Evolutionary conservation across 176 grass and related monocot genomes (phyloP).

Genomic region (Oryza longistaminata): DNA sequence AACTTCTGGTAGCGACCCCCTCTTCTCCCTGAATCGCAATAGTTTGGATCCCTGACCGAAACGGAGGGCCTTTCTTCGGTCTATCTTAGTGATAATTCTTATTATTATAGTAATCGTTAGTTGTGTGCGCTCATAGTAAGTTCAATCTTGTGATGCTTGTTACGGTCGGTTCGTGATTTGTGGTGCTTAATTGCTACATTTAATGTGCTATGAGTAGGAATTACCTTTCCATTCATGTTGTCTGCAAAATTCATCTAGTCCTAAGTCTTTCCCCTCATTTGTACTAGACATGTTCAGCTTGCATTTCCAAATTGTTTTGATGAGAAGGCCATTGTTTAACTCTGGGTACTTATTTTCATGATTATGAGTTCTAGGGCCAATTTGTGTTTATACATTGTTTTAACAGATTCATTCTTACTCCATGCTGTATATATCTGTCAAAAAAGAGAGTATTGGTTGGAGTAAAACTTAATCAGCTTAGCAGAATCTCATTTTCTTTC

Average conservation of each 20-base stretch:
- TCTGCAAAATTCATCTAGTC: neutral
- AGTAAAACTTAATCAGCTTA: neutral
- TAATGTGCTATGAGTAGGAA: neutral
- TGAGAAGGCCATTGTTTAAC: neutral
- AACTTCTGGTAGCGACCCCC: constrained; percentile 5
- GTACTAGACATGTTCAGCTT: neutral
- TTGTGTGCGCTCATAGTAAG: neutral
- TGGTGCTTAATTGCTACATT: neutral
- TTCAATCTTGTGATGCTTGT: neutral
- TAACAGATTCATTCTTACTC: neutral
- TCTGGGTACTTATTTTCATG: neutral
- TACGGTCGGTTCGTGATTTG: neutral
- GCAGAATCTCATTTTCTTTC: constrained; percentile 3
- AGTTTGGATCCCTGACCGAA: neutral
- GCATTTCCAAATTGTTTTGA: neutral
- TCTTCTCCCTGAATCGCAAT: neutral
- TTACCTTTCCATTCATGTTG: neutral
- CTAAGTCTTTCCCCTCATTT: neutral
- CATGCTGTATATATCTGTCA: neutral
- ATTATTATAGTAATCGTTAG: neutral
- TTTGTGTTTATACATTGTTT: neutral
- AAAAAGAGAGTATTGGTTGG: neutral
- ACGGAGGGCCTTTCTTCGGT: neutral
- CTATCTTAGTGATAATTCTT: neutral
- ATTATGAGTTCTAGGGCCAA: neutral